A percentile compares a stretch with the other conserved stretches of the same genome.
phyloP scores from a whole-genome alignment of 176 grass and related monocot genomes.

The Carex scoparia region DNA sequence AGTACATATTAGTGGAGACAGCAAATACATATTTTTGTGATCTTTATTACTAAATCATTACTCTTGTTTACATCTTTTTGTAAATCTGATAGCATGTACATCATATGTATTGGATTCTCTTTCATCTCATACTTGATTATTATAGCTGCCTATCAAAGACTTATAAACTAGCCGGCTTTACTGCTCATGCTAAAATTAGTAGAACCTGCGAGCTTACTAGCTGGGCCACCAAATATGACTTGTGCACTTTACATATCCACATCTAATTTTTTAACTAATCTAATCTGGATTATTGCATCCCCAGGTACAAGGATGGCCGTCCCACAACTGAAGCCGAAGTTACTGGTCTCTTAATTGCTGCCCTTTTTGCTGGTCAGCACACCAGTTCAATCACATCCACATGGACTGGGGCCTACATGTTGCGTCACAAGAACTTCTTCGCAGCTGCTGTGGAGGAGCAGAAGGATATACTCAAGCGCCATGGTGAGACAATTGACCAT shows the following conservation, averaged over 20 bases:
- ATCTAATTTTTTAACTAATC: neutral
- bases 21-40: neutral
- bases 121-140: neutral
- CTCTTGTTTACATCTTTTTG: neutral
- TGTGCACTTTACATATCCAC: neutral
- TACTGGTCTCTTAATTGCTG: conserved; percentile 83
- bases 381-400: conserved; percentile 97
- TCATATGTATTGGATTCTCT: neutral
- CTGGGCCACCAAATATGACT: neutral
- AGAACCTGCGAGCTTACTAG: neutral
- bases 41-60: neutral
- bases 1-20: neutral
- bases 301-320: conserved; percentile 81
- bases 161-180: neutral
- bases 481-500: conserved; percentile 74
- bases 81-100: neutral
- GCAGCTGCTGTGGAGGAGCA: conserved; percentile 67
- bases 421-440: conserved; percentile 64
- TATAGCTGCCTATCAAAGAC: neutral
- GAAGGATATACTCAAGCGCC: conserved; percentile 71
- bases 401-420: conserved; percentile 92
- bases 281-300: neutral
- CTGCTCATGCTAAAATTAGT: neutral
- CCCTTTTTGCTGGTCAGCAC: conserved; percentile 92
- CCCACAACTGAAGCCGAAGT: conserved; percentile 70